A percentile compares a stretch with the other conserved stretches of the same genome.
Conservation (phyloP, 83 land plant genomes). For the Isoetes engelmannii region DNA sequence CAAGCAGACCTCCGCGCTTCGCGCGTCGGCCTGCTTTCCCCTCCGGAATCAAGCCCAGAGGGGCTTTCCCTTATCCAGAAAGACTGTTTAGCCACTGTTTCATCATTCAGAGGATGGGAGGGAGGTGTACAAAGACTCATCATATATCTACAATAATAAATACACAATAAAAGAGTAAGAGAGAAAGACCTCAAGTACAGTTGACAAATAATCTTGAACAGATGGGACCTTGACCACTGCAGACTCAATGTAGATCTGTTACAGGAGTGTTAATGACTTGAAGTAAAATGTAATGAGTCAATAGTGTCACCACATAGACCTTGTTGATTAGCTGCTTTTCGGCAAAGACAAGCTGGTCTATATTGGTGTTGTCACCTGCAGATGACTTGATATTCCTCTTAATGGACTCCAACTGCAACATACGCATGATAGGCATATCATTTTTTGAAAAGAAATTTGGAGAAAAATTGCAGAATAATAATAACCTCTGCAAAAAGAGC, state of each 20-base stretch:
- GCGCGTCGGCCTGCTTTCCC: too few relatives aligned
- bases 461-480: background rate
- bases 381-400: constrained; percentile 41
- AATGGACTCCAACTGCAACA: constrained; percentile 59
- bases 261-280: background rate
- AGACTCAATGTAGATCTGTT: constrained; percentile 83
- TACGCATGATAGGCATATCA: background rate
- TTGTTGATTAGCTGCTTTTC: constrained; percentile 74
- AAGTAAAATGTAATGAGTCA: too few relatives aligned
- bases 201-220: constrained; percentile 71
- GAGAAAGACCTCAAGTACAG: constrained; percentile 66
- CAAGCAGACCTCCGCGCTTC: too few relatives aligned
- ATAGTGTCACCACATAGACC: constrained; percentile 28
- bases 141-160: background rate
- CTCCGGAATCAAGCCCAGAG: too few relatives aligned
- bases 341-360: constrained; percentile 38
- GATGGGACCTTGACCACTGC: constrained; percentile 91
- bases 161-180: background rate
- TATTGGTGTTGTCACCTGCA: constrained; percentile 40
- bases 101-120: background rate
- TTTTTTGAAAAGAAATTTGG: background rate
- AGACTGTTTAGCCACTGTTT: background rate
- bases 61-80: too few relatives aligned
- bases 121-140: background rate
- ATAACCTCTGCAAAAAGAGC: constrained; percentile 74